Conservation (phyloP, 495 filamentous ascomycete genomes). For the Penicillium flavigenum region DNA sequence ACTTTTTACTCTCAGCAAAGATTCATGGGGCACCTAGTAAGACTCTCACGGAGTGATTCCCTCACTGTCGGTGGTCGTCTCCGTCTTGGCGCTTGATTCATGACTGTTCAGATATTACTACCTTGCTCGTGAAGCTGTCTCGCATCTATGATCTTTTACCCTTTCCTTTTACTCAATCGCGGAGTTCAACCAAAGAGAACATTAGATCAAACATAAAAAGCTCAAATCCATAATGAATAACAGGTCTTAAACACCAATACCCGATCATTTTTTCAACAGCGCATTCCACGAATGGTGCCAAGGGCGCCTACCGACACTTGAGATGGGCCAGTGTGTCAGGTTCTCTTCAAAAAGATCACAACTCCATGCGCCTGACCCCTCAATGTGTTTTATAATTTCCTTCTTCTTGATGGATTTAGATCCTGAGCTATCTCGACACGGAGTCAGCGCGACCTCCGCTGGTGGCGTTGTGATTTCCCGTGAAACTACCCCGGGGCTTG, state of each 20-base stretch:
- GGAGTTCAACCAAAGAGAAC: not conserved
- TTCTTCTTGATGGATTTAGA: not conserved
- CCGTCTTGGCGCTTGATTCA: constrained; percentile 2
- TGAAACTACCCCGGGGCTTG: not conserved
- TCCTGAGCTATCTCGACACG: constrained; percentile 17
- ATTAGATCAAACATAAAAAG: not conserved
- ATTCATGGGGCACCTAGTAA: not conserved
- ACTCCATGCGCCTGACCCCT: not conserved
- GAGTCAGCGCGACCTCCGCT: not conserved
- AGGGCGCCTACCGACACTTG: constrained; percentile 9
- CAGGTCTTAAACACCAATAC: not conserved
- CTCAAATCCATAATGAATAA: not conserved
- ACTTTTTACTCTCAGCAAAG: not conserved
- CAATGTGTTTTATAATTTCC: not conserved
- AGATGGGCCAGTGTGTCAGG: not conserved
- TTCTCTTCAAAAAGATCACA: not conserved
- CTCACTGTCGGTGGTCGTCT: not conserved
- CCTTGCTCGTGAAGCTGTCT: not conserved
- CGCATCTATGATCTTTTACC: not conserved
- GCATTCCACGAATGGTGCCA: not conserved
- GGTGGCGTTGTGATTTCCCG: constrained; percentile 19
- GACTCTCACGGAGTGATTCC: not conserved
- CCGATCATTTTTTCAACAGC: too few relatives aligned
- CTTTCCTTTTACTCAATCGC: not conserved
- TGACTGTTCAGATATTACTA: not conserved